phyloP scores from a whole-genome alignment of 805 yeast species.

The Myxozyma neglecta region DNA sequence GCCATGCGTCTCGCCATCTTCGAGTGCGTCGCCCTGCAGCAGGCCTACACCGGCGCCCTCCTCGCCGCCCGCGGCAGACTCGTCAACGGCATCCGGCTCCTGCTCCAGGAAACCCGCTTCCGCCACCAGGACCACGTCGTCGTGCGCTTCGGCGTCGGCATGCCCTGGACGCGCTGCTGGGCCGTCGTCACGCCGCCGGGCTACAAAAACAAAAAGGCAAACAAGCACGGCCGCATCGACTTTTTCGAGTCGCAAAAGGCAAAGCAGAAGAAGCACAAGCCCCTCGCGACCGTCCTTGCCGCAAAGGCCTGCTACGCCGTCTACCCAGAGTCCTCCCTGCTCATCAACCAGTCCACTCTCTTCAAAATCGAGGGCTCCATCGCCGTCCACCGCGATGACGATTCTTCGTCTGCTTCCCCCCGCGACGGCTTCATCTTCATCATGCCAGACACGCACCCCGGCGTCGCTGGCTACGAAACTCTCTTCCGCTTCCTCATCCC shows the following conservation, averaged over 20 bases:
- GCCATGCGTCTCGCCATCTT: slow-evolving; percentile 78
- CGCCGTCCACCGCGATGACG: slow-evolving; percentile 37
- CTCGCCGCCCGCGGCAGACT: slow-evolving; percentile 87
- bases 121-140: slow-evolving; percentile 92
- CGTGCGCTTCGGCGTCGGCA: slow-evolving; percentile 93
- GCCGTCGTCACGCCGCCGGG: slow-evolving; percentile 70
- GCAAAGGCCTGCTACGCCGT: slow-evolving; percentile 81
- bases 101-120: slow-evolving; percentile 80
- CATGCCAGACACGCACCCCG: slow-evolving; percentile 83
- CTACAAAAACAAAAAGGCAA: slow-evolving; percentile 47
- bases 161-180: slow-evolving; percentile 96
- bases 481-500: slow-evolving; percentile 77
- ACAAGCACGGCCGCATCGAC: slow-evolving; percentile 62
- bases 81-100: slow-evolving; percentile 79
- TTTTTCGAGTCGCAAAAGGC: slow-evolving; percentile 82
- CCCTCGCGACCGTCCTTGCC: slow-evolving; percentile 74
- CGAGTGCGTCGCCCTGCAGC: slow-evolving; percentile 83
- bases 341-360: slow-evolving; percentile 85
- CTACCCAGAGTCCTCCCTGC: slow-evolving; percentile 80
- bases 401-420: slow-evolving; percentile 40
- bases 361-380: slow-evolving; percentile 76
- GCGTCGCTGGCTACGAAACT: slow-evolving; percentile 82
- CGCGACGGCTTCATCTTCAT: slow-evolving; percentile 65
- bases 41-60: slow-evolving; percentile 94
- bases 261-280: slow-evolving; percentile 56